Evolutionary conservation across 139 green algal genomes (phyloP), one percentile per base, ranked within the genome.

Genomic region (Yamagishiella unicocca): DNA sequence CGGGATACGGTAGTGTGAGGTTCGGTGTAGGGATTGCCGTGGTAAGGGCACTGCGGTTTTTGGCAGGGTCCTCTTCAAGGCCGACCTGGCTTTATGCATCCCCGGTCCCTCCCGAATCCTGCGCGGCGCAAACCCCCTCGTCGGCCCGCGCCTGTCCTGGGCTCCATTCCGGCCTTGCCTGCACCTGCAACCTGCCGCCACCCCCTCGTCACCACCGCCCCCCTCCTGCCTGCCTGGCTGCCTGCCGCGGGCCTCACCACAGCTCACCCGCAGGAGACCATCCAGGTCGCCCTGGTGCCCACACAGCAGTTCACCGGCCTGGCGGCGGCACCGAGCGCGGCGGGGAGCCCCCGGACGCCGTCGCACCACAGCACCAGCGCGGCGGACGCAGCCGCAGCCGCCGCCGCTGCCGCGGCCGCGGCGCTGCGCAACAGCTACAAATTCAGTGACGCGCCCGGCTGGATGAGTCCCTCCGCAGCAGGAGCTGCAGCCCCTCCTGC

Each of bases 221-320:
- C n/a, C n/a, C 50, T 25, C 50, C 50, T 25, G 50, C 50, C 50
- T 25, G 17, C 50, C 50, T 17, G 14, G 50, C 12, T 58, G 14
- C 50, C 50, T 58, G 14, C 50, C 50, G 14, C 14, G 14, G 17
- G 12, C 50, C 14, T 17, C 50, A 17, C 9, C 74, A 46, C 80
- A 86, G 80, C 80, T 1, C 80, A 62, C 2, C 80, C 64, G 17
- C 62, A 78, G 43, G 90, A 93, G 31, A 67, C 87, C 0, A 82
- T 93, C 1, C 86, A 93, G 35, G 72, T 93, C 31, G 87, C 75
- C 0, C 78, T 93, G 40, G 71, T 91, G 1, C 90, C 90, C 29
- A 85, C 81, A 31, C 55, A 62, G 46, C 43, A 87, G 37, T 54
- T 70, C 64, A 53, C 6, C 31, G 6, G 29, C 12, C n/a, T 45